phyloP scores from a whole-genome alignment of 2,329 filamentous ascomycete species.

The Pseudogymnoascus sp. region DNA sequence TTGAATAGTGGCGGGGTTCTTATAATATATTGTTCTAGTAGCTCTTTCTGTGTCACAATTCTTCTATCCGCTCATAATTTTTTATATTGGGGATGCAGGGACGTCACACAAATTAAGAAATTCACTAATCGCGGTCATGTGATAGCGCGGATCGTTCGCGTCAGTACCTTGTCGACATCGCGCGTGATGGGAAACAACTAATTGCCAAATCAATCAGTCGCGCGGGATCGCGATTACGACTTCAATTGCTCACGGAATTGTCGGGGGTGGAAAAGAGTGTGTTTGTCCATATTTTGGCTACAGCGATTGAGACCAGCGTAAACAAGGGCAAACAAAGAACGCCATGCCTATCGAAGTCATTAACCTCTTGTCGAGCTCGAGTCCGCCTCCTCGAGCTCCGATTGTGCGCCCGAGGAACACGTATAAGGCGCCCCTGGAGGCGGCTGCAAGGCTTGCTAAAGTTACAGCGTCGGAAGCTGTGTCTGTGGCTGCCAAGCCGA shows the following conservation, averaged over 20 bases:
- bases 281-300: background rate
- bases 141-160: background rate
- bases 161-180: background rate
- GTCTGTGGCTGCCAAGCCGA: background rate
- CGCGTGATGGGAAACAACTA: background rate
- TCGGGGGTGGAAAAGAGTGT: too few relatives aligned
- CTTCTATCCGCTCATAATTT: background rate
- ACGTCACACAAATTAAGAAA: constrained; percentile 3
- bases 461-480: background rate
- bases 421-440: constrained; percentile 10
- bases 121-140: constrained; percentile 1
- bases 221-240: background rate
- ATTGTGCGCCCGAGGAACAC: background rate
- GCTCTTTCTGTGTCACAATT: background rate
- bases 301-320: background rate
- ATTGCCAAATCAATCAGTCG: background rate
- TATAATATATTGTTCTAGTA: background rate
- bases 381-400: background rate
- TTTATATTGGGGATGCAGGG: background rate
- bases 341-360: constrained; percentile 33
- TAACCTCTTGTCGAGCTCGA: constrained; percentile 19
- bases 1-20: background rate
- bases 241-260: background rate
- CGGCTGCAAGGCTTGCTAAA: background rate
- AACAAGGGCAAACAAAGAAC: background rate